Evolutionary conservation across 2,329 filamentous ascomycete genomes (phyloP).

Genomic region (Pestalotiopsis sp.): DNA sequence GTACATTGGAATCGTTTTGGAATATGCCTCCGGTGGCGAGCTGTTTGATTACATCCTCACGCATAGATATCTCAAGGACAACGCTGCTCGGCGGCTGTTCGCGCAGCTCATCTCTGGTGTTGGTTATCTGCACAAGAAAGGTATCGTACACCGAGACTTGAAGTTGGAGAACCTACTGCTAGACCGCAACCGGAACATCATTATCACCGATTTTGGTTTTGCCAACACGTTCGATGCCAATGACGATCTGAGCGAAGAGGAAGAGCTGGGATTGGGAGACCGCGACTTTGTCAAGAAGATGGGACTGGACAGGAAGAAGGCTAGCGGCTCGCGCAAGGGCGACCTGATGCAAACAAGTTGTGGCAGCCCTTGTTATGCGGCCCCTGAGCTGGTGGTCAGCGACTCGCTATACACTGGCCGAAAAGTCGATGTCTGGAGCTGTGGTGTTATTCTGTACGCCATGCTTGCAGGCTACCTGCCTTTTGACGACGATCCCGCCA

Average conservation of each 20-base stretch:
- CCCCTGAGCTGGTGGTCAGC: constrained; percentile 94
- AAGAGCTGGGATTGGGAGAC: constrained; percentile 84
- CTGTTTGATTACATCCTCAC: constrained; percentile 98
- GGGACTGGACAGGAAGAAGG: constrained; percentile 78
- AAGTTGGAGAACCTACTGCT: constrained; percentile 95
- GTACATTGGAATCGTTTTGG: constrained; percentile 96
- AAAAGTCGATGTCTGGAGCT: constrained; percentile 99
- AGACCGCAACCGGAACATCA: constrained; percentile 97
- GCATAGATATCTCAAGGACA: constrained; percentile 94
- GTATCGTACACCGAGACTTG: constrained; percentile 94
- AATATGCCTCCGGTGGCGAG: constrained; percentile 96
- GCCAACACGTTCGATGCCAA: constrained; percentile 93
- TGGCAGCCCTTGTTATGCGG: constrained; percentile 96
- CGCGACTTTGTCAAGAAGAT: constrained; percentile 85
- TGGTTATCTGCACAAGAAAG: constrained; percentile 97
- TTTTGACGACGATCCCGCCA: constrained; percentile 97
- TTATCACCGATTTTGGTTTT: constrained; percentile 99
- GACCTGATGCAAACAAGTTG: constrained; percentile 99
- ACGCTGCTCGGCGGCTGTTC: constrained; percentile 86
- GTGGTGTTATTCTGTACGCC: constrained; percentile 96
- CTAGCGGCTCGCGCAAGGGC: constrained; percentile 77
- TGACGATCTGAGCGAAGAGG: constrained; percentile 87
- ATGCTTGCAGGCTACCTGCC: constrained; percentile 98
- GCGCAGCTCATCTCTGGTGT: constrained; percentile 96
- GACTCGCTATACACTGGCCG: constrained; percentile 96